These are phyloP conservation scores for Pelargonium australe DNA, from an alignment of 441 rosid species.

Conservation along the genomic window DNA sequence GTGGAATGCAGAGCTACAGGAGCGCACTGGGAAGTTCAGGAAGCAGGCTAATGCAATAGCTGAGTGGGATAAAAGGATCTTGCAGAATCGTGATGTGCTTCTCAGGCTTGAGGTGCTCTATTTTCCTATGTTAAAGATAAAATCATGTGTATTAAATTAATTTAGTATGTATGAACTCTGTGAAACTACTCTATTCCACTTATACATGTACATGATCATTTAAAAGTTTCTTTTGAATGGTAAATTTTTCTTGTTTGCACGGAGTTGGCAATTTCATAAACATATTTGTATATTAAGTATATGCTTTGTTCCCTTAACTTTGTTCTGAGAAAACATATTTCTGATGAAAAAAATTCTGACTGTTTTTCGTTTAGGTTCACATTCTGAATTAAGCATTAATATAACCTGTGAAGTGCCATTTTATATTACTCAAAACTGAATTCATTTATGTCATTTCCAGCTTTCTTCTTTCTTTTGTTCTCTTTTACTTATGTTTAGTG, in stretches of 20 bases:
- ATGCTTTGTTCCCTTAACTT: too few relatives aligned
- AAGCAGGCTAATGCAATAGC: constrained; percentile 93
- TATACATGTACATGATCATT: too few relatives aligned
- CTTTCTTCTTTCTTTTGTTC: constrained; percentile 10
- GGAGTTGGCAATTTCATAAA: too few relatives aligned
- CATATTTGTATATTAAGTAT: too few relatives aligned
- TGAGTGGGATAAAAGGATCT: constrained; percentile 94
- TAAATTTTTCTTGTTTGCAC: too few relatives aligned
- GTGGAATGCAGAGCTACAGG: constrained; percentile 91
- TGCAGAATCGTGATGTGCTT: constrained; percentile 93
- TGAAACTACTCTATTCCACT: too few relatives aligned
- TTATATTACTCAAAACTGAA: background rate
- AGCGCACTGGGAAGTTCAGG: constrained; percentile 79
- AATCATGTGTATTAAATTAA: constrained; percentile 6
- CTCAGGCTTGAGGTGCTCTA: constrained; percentile 77
- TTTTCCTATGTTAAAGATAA: constrained; percentile 6
- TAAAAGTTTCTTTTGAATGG: too few relatives aligned
- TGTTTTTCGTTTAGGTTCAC: background rate
- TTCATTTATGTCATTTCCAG: background rate
- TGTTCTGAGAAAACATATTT: too few relatives aligned
- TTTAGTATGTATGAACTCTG: background rate
- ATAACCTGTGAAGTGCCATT: background rate
- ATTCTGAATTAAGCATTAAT: background rate
- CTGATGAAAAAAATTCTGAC: too few relatives aligned
- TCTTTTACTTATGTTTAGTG: background rate